Conservation (phyloP, 768 basidiomycete species). For the Termitomyces eurrhizus region DNA sequence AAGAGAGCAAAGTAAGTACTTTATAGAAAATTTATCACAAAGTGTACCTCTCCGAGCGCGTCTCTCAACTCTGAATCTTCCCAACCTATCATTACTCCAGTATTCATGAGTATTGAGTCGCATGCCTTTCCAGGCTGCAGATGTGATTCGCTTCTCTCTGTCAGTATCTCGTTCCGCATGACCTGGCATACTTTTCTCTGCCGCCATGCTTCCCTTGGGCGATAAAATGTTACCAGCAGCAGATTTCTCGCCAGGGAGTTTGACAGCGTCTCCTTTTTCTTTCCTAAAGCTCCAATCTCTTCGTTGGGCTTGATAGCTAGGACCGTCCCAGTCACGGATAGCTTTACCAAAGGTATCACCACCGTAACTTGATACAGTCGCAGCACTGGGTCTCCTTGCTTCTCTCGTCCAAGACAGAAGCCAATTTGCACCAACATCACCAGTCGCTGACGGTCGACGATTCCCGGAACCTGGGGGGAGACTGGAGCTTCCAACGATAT, state of each 20-base stretch:
- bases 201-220: slow-evolving; percentile 26
- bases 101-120: slow-evolving; percentile 51
- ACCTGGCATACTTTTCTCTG: slow-evolving; percentile 15
- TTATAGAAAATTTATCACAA: slow-evolving; percentile 4
- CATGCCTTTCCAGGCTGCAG: slow-evolving; percentile 44
- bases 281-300: slow-evolving; percentile 58
- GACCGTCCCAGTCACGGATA: slow-evolving; percentile 39
- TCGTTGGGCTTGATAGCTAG: slow-evolving; percentile 38
- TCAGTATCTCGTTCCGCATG: slow-evolving; percentile 9
- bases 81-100: slow-evolving; percentile 63
- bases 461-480: slow-evolving; percentile 7
- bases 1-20: neutral
- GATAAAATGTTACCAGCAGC: slow-evolving; percentile 26
- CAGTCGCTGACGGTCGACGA: slow-evolving; percentile 15
- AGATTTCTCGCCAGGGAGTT: slow-evolving; percentile 12
- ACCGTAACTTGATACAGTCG: slow-evolving; percentile 32
- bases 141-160: slow-evolving; percentile 18
- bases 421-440: slow-evolving; percentile 14
- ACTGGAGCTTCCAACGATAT: slow-evolving; percentile 19
- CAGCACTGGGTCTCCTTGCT: slow-evolving; percentile 38
- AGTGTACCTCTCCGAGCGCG: slow-evolving; percentile 37
- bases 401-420: slow-evolving; percentile 20
- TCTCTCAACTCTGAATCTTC: slow-evolving; percentile 58
- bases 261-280: slow-evolving; percentile 40
- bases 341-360: slow-evolving; percentile 41